These are phyloP conservation scores for Nymphaea colorata DNA, from an alignment of 164 flowering plant species.

Conservation along the genomic window DNA sequence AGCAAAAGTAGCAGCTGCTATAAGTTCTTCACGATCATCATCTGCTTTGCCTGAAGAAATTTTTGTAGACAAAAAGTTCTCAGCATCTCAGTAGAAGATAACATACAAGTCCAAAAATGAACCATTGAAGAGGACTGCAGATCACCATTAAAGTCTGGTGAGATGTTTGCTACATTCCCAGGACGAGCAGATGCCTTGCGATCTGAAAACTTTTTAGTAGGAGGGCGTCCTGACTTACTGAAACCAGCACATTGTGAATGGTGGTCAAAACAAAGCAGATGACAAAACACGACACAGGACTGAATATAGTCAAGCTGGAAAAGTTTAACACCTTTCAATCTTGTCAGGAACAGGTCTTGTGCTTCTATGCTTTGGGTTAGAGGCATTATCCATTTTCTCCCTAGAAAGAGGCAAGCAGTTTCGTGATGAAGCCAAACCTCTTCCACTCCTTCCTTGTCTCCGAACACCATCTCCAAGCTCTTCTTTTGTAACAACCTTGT, in stretches of 20 bases:
- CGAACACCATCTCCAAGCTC: slow-evolving; percentile 60
- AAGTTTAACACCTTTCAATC: slow-evolving; percentile 47
- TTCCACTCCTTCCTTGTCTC: slow-evolving; percentile 76
- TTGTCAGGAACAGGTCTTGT: slow-evolving; percentile 40
- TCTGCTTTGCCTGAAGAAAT: slow-evolving; percentile 21
- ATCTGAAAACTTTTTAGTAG: slow-evolving; percentile 53
- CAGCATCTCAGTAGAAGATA: neutral
- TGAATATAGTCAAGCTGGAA: no score
- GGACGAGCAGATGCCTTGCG: slow-evolving; percentile 48
- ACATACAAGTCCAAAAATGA: neutral
- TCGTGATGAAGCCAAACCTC: slow-evolving; percentile 45
- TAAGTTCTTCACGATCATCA: slow-evolving; percentile 58
- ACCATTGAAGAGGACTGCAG: neutral
- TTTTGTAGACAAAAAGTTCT: neutral
- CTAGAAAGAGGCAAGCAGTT: slow-evolving; percentile 27
- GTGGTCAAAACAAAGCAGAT: neutral
- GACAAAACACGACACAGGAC: neutral
- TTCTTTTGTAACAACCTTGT: slow-evolving; percentile 33
- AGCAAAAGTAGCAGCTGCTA: slow-evolving; percentile 45
- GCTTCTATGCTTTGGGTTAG: slow-evolving; percentile 41
- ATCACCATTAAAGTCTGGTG: slow-evolving; percentile 52
- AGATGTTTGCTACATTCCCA: slow-evolving; percentile 27
- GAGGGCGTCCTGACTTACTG: slow-evolving; percentile 80
- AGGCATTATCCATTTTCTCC: slow-evolving; percentile 46
- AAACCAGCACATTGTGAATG: slow-evolving; percentile 2